phyloP scores from a whole-genome alignment of 805 yeast genomes.

The Saccharomycopsis olivae region DNA sequence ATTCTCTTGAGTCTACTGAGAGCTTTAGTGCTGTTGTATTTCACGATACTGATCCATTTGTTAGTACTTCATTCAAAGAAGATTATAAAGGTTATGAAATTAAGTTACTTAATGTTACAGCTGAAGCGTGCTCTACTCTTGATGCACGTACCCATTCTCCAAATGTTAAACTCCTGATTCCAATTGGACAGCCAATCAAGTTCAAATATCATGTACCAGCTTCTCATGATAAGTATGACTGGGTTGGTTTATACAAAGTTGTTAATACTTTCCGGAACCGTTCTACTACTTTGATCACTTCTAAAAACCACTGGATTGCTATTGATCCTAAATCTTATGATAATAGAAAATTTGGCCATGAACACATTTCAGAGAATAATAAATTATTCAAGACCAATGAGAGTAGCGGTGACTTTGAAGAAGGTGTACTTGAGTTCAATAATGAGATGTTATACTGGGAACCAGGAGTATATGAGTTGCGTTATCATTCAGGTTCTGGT shows the following conservation, averaged over 20 bases:
- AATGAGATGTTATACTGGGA: constrained; percentile 46
- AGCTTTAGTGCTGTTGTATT: no score
- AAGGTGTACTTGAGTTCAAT: constrained; percentile 41
- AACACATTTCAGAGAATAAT: constrained; percentile 2
- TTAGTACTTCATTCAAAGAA: not conserved
- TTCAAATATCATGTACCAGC: constrained; percentile 45
- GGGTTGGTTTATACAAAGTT: constrained; percentile 70
- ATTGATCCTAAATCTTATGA: constrained; percentile 28
- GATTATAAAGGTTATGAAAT: constrained; percentile 6
- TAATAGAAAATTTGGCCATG: constrained; percentile 18
- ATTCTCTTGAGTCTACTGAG: not conserved
- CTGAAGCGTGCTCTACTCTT: not conserved
- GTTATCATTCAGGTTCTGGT: constrained; percentile 56
- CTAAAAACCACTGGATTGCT: constrained; percentile 58
- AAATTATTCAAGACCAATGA: not conserved
- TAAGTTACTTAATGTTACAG: constrained; percentile 19
- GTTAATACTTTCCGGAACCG: constrained; percentile 47
- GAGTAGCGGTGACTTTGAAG: constrained; percentile 20
- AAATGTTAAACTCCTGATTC: constrained; percentile 19
- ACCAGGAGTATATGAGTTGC: constrained; percentile 61
- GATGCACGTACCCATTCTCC: not conserved
- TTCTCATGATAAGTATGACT: constrained; percentile 41
- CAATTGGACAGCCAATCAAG: constrained; percentile 42
- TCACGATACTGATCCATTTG: not conserved
- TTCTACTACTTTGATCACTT: constrained; percentile 46